These are phyloP conservation scores for Mycena galopus DNA, from an alignment of 768 basidiomycete species.

Conservation along the genomic window DNA sequence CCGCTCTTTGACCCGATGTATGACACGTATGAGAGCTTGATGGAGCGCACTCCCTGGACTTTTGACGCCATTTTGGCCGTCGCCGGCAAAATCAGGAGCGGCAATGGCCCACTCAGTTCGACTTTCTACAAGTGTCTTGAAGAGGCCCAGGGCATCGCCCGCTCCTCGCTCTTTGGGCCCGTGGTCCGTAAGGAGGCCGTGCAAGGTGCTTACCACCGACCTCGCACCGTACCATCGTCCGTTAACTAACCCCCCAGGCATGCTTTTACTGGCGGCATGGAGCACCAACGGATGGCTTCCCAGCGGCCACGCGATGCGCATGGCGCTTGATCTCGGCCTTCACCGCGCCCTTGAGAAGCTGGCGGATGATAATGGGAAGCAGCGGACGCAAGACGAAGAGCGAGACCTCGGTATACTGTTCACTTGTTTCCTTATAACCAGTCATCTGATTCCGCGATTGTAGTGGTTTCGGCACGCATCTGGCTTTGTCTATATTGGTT, in stretches of 20 bases:
- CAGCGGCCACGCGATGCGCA: constrained; percentile 95
- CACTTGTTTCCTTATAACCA: constrained; percentile 17
- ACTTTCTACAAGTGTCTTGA: constrained; percentile 94
- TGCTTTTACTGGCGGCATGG: constrained; percentile 94
- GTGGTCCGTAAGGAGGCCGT: constrained; percentile 96
- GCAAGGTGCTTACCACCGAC: constrained; percentile 68
- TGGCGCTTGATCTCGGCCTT: constrained; percentile 94
- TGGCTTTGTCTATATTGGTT: constrained; percentile 98
- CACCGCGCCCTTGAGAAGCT: constrained; percentile 94
- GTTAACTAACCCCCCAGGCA: constrained; percentile 62
- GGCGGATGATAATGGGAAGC: constrained; percentile 78
- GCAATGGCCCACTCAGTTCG: constrained; percentile 85
- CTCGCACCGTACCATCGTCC: not conserved
- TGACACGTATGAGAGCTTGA: constrained; percentile 93
- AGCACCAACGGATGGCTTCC: constrained; percentile 96
- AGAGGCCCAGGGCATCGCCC: constrained; percentile 95
- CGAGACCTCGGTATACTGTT: constrained; percentile 79
- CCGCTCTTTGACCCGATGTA: constrained; percentile 94
- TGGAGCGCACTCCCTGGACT: constrained; percentile 95
- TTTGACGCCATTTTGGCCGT: constrained; percentile 95
- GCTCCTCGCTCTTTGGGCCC: constrained; percentile 93
- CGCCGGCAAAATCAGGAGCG: constrained; percentile 92
- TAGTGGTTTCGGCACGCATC: constrained; percentile 92
- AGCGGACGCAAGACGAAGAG: constrained; percentile 84
- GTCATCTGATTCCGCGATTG: constrained; percentile 24